Conservation (phyloP, 1,139 yeast genomes). For the Nakaseomyces bracarensis region DNA sequence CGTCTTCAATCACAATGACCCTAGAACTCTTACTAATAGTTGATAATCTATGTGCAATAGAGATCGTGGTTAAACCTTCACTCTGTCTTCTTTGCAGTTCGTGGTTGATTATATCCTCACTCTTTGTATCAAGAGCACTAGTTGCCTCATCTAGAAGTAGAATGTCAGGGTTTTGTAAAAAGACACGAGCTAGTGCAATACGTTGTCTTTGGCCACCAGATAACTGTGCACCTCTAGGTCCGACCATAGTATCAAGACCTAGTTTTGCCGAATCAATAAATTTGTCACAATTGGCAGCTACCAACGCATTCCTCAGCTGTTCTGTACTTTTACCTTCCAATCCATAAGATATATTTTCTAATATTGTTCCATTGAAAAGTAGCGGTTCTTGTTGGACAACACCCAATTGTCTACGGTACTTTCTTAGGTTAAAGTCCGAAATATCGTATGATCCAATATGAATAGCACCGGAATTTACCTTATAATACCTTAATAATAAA, state of each 20-base stretch:
- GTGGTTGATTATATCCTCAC: conserved; percentile 59
- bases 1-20: conserved; percentile 66
- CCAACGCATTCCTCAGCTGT: conserved; percentile 18
- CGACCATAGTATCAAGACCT: conserved; percentile 74
- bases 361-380: conserved; percentile 66
- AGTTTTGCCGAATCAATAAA: conserved; percentile 72
- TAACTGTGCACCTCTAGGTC: conserved; percentile 79
- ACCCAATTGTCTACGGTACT: conserved; percentile 67
- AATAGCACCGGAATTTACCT: conserved; percentile 52
- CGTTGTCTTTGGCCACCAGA: conserved; percentile 87
- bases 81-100: conserved; percentile 54
- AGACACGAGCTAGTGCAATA: conserved; percentile 79
- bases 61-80: conserved; percentile 74
- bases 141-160: conserved; percentile 74
- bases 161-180: conserved; percentile 54
- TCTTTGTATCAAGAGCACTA: conserved; percentile 67
- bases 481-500: conserved; percentile 61
- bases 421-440: conserved; percentile 55
- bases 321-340: conserved; percentile 42
- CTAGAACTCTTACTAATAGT: conserved; percentile 68
- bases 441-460: conserved; percentile 61
- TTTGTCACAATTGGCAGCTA: conserved; percentile 58
- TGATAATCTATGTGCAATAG: conserved; percentile 86
- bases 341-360: conserved; percentile 76
- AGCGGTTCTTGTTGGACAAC: conserved; percentile 88